Percentiles rank a stretch among this genome's conserved stretches.
These are phyloP conservation scores for Sporothrix brunneoviolacea DNA, from an alignment of 2,329 filamentous ascomycete species.

Conservation along the genomic window DNA sequence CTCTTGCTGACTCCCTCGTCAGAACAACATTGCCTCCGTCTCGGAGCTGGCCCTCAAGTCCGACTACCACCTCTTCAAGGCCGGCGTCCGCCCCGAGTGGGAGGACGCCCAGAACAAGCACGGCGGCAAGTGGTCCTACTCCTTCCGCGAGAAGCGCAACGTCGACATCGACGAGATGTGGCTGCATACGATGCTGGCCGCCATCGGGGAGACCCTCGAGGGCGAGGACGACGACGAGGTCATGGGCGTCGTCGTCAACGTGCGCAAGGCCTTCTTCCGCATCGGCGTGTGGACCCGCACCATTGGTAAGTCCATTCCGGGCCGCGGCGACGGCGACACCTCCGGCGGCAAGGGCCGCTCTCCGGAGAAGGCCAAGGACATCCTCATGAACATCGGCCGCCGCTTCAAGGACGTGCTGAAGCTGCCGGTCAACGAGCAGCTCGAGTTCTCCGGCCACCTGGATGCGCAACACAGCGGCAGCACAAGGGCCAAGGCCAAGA, in stretches of 20 bases:
- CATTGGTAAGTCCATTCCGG: slow-evolving; percentile 75
- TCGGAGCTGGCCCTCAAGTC: slow-evolving; percentile 96
- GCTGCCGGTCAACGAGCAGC: slow-evolving; percentile 65
- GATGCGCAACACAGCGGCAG: slow-evolving; percentile 90
- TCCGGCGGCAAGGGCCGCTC: slow-evolving; percentile 72
- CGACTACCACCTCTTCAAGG: slow-evolving; percentile 99
- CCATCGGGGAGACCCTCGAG: slow-evolving; percentile 96
- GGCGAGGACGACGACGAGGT: slow-evolving; percentile 91
- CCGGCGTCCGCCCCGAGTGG: slow-evolving; percentile 94
- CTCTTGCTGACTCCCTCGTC: slow-evolving; percentile 12
- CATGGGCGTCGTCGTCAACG: slow-evolving; percentile 99
- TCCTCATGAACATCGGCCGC: slow-evolving; percentile 75
- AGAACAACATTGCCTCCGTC: slow-evolving; percentile 98
- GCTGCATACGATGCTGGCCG: slow-evolving; percentile 94
- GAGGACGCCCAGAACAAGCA: slow-evolving; percentile 98
- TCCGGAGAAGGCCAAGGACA: slow-evolving; percentile 74
- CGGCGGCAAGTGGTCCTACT: slow-evolving; percentile 97
- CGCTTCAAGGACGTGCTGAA: slow-evolving; percentile 91
- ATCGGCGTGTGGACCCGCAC: slow-evolving; percentile 96
- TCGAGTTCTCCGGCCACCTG: slow-evolving; percentile 96
- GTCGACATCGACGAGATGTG: slow-evolving; percentile 92
- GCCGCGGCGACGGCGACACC: slow-evolving; percentile 65
- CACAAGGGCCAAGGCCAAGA: slow-evolving; percentile 93
- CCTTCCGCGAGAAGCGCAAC: slow-evolving; percentile 91
- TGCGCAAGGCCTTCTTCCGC: slow-evolving; percentile 96